Percentiles rank a stretch among this genome's conserved stretches.
Evolutionary conservation across 345 rosid genomes (phyloP).

Genomic region (Populus alba): DNA sequence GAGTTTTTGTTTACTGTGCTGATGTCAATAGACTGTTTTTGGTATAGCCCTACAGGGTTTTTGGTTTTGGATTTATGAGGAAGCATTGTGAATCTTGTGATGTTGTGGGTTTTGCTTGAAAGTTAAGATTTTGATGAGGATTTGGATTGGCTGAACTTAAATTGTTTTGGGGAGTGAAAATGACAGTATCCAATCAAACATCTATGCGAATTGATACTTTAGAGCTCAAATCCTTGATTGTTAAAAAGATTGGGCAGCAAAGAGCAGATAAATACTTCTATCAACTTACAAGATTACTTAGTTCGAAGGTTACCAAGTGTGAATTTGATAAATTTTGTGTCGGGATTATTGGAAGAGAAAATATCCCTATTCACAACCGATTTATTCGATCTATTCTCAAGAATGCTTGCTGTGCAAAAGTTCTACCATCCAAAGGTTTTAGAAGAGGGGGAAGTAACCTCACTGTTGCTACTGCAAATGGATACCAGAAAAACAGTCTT

Average conservation of each 20-base stretch:
- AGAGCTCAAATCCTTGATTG: slow-evolving; percentile 41
- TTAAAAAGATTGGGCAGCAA: slow-evolving; percentile 37
- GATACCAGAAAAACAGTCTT: slow-evolving; percentile 38
- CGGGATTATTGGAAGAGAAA: slow-evolving; percentile 42
- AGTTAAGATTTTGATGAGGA: slow-evolving; percentile 14
- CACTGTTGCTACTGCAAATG: slow-evolving; percentile 34
- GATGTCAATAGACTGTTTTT: slow-evolving; percentile 6
- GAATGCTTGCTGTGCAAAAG: slow-evolving; percentile 14
- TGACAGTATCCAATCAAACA: neutral
- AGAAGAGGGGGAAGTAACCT: slow-evolving; percentile 26
- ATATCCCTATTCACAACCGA: slow-evolving; percentile 32
- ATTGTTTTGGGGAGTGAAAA: neutral
- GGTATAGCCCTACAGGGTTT: slow-evolving; percentile 19
- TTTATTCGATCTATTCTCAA: slow-evolving; percentile 19
- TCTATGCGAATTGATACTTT: slow-evolving; percentile 9
- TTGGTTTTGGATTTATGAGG: slow-evolving; percentile 12
- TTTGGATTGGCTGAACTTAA: neutral
- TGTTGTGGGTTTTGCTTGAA: slow-evolving; percentile 19
- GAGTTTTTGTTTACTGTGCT: slow-evolving; percentile 11
- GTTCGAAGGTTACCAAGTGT: slow-evolving; percentile 35
- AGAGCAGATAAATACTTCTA: slow-evolving; percentile 34
- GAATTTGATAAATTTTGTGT: slow-evolving; percentile 42
- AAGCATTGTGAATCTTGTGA: slow-evolving; percentile 13
- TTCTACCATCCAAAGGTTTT: slow-evolving; percentile 10
- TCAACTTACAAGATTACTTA: slow-evolving; percentile 35